phyloP scores from a whole-genome alignment of 257 asterid species.

The Primulina tabacum region DNA sequence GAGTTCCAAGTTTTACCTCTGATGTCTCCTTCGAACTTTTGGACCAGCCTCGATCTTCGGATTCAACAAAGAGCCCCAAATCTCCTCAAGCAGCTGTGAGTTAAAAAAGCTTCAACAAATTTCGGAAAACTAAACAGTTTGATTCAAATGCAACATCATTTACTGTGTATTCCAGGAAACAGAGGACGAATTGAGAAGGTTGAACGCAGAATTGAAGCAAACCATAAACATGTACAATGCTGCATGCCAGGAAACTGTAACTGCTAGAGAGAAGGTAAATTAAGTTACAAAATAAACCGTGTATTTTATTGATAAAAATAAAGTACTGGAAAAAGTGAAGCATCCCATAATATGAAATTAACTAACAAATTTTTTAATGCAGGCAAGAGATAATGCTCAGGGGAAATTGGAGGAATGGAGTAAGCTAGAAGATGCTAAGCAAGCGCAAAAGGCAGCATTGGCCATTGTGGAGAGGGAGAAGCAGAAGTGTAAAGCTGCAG shows the following conservation, averaged over 20 bases:
- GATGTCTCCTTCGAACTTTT: constrained; percentile 32
- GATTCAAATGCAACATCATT: neutral
- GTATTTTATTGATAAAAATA: neutral
- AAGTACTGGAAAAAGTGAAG: constrained; percentile 12
- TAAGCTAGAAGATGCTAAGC: constrained; percentile 41
- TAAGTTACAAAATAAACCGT: neutral
- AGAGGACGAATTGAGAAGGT: constrained; percentile 67
- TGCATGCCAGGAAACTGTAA: constrained; percentile 48
- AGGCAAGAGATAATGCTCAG: constrained; percentile 45
- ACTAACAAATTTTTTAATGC: constrained; percentile 1
- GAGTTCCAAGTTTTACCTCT: constrained; percentile 29
- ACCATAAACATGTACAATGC: constrained; percentile 50
- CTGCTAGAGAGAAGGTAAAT: constrained; percentile 45
- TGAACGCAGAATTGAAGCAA: constrained; percentile 63
- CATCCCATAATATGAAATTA: constrained; percentile 4
- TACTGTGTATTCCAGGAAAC: constrained; percentile 41
- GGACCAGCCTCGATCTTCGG: constrained; percentile 25
- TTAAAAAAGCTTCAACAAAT: neutral
- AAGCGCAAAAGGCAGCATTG: constrained; percentile 47
- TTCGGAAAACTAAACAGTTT: too few relatives aligned
- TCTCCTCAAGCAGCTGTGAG: constrained; percentile 27
- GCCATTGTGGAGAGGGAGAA: constrained; percentile 64
- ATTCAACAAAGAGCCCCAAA: constrained; percentile 29
- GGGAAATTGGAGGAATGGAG: constrained; percentile 41
- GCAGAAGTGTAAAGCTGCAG: constrained; percentile 65